Evolutionary conservation across 163 green algal genomes (phyloP).

Genomic region (Picocystis sp.): DNA sequence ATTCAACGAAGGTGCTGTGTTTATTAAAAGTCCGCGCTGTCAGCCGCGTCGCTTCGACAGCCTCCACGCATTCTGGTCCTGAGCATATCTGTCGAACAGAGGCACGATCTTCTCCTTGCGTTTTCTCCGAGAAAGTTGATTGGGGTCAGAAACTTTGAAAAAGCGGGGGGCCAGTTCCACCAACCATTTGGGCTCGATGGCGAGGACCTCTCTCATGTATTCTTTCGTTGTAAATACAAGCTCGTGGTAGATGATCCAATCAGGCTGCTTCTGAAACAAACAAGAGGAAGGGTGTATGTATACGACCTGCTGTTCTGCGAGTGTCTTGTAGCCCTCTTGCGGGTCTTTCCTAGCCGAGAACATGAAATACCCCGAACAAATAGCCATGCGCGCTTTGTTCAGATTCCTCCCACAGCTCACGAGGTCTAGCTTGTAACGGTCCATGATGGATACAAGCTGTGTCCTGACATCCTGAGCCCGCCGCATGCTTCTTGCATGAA

Average conservation of each 20-base stretch:
- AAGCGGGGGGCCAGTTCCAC: conserved; percentile 80
- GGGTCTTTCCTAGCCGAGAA: conserved; percentile 84
- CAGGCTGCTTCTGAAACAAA: conserved; percentile 86
- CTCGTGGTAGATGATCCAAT: conserved; percentile 90
- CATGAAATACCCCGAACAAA: conserved; percentile 94
- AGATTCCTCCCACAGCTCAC: conserved; percentile 51
- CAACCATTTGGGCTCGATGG: conserved; percentile 72
- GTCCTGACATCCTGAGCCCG: conserved; percentile 94
- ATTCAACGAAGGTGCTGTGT: no score
- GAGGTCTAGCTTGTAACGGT: conserved; percentile 91
- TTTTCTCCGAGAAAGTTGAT: conserved; percentile 82
- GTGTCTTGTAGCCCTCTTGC: conserved; percentile 57
- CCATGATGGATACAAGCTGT: conserved; percentile 98
- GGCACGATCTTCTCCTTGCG: conserved; percentile 86
- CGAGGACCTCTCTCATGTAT: conserved; percentile 76
- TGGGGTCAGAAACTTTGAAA: conserved; percentile 76
- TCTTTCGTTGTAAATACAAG: conserved; percentile 93
- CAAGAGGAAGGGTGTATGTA: conserved; percentile 87
- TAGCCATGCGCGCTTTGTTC: conserved; percentile 66
- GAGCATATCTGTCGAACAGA: conserved; percentile 74
- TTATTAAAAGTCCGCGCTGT: not conserved
- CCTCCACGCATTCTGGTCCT: conserved; percentile 73
- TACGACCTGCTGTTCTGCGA: conserved; percentile 93
- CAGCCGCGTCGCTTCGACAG: conserved; percentile 49
- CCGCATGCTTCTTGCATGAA: conserved; percentile 72